Evolutionary conservation across 352 stramenopile species (phyloP).

Genomic region (Albugo candida): DNA sequence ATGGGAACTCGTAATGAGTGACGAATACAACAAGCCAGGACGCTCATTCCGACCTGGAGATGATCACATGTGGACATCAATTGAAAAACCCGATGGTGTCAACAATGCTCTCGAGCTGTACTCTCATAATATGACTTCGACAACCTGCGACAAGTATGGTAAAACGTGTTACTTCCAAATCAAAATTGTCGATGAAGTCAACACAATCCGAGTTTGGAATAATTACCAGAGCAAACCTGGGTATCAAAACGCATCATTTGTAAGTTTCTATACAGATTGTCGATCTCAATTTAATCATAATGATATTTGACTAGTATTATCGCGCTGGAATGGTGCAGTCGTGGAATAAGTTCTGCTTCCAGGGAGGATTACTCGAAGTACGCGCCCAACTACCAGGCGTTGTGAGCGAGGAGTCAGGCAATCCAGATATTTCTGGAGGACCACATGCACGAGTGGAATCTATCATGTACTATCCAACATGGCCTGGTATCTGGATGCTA

Average conservation of each 20-base stretch:
- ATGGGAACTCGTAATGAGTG: conserved; percentile 75
- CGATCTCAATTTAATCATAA: not conserved
- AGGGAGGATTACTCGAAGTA: conserved; percentile 80
- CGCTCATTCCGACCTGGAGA: conserved; percentile 77
- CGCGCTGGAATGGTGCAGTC: conserved; percentile 61
- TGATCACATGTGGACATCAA: conserved; percentile 85
- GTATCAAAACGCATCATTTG: conserved; percentile 15
- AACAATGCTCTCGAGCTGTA: conserved; percentile 86
- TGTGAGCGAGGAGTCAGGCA: conserved; percentile 18
- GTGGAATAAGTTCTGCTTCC: conserved; percentile 91
- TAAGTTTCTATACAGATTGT: conserved; percentile 1
- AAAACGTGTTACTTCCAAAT: conserved; percentile 43
- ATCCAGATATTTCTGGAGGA: conserved; percentile 18
- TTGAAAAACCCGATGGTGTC: conserved; percentile 89
- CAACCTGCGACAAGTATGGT: conserved; percentile 20
- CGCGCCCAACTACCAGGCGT: conserved; percentile 69
- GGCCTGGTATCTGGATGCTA: conserved; percentile 82
- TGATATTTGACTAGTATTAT: conserved; percentile 21
- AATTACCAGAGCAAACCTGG: conserved; percentile 23
- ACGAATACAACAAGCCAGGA: conserved; percentile 81
- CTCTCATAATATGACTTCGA: conserved; percentile 64
- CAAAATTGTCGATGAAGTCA: conserved; percentile 21
- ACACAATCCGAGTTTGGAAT: conserved; percentile 32
- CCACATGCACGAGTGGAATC: conserved; percentile 5
- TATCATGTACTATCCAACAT: conserved; percentile 22